Conservation (phyloP, 306 rosid genomes). For the Luffa aegyptiaca region DNA sequence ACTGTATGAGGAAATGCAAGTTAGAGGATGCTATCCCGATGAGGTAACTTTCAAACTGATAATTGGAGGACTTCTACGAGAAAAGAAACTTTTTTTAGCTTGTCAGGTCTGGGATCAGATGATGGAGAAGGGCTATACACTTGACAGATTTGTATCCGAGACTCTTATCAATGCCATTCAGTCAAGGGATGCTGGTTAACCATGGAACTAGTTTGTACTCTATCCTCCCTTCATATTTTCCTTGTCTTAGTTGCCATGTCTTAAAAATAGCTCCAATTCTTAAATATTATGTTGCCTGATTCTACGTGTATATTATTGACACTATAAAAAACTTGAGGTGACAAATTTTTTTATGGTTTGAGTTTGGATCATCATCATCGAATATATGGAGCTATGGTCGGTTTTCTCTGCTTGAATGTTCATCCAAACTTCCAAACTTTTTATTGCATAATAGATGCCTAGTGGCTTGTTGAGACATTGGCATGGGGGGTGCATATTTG, state of each 20-base stretch:
- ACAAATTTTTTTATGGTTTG: neutral
- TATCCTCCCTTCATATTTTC: slow-evolving; percentile 13
- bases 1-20: slow-evolving; percentile 75
- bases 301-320: neutral
- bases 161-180: slow-evolving; percentile 48
- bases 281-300: neutral
- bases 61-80: slow-evolving; percentile 67
- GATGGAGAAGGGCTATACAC: slow-evolving; percentile 94
- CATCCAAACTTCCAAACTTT: neutral
- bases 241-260: neutral
- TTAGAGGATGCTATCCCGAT: slow-evolving; percentile 45
- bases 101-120: slow-evolving; percentile 85
- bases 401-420: neutral
- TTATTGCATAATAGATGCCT: neutral
- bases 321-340: neutral
- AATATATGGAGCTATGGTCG: neutral
- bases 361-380: neutral
- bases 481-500: neutral
- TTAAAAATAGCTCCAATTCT: neutral
- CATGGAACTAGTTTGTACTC: slow-evolving; percentile 14
- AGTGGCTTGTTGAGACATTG: neutral
- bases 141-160: slow-evolving; percentile 49
- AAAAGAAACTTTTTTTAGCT: slow-evolving; percentile 45
- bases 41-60: slow-evolving; percentile 81
- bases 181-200: slow-evolving; percentile 35